phyloP scores from a whole-genome alignment of 495 filamentous ascomycete genomes.

The Thozetella sp. region DNA sequence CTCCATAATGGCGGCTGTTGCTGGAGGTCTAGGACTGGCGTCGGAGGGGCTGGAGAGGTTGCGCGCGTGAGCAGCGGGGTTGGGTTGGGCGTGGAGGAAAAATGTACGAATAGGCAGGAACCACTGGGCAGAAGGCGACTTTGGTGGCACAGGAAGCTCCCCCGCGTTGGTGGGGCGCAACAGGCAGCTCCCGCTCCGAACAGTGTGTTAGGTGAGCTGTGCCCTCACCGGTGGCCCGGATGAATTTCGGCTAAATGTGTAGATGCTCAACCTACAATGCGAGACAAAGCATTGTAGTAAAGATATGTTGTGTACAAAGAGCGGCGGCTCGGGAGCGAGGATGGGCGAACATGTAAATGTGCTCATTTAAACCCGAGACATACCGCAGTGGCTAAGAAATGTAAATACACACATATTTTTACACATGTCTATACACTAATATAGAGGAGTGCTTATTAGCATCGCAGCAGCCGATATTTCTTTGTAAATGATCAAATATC shows the following conservation, averaged over 20 bases:
- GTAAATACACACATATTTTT: too few relatives aligned
- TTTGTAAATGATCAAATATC: too few relatives aligned
- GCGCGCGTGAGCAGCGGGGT: background rate
- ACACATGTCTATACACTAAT: too few relatives aligned
- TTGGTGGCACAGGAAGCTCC: background rate
- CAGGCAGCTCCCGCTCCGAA: background rate
- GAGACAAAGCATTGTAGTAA: too few relatives aligned
- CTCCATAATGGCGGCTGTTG: conserved; percentile 28
- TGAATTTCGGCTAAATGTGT: background rate
- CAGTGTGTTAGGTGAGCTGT: background rate
- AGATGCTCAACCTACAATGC: background rate
- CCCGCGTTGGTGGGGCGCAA: conserved; percentile 1
- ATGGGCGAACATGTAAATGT: too few relatives aligned
- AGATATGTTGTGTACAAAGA: too few relatives aligned
- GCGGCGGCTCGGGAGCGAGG: too few relatives aligned
- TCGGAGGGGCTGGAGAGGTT: background rate
- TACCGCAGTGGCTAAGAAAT: too few relatives aligned
- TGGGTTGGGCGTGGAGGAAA: background rate
- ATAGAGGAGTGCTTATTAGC: too few relatives aligned
- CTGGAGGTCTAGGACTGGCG: background rate
- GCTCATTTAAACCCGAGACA: too few relatives aligned
- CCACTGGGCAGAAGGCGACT: background rate
- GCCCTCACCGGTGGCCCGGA: background rate
- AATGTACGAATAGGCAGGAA: background rate
- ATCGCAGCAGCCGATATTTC: too few relatives aligned